These are phyloP conservation scores for Phytophthora ohioensis DNA, from an alignment of 352 stramenopile species.

Conservation along the genomic window DNA sequence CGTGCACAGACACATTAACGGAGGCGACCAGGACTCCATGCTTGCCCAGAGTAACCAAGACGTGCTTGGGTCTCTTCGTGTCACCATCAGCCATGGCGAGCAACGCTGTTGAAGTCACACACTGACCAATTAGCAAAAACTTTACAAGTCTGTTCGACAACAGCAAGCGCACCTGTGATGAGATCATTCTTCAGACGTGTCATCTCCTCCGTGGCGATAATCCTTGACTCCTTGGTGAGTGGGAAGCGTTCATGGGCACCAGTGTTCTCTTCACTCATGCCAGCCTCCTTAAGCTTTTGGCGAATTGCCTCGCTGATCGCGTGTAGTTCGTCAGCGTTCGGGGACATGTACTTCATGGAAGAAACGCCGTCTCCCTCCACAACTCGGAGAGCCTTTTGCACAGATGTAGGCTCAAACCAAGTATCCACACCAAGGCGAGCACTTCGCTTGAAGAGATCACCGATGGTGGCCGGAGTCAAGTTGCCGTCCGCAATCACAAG, in stretches of 20 bases:
- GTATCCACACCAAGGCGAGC: constrained; percentile 50
- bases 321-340: constrained; percentile 79
- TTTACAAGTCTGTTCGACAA: not conserved
- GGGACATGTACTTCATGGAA: constrained; percentile 75
- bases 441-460: constrained; percentile 58
- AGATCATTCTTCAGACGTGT: constrained; percentile 71
- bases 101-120: constrained; percentile 45
- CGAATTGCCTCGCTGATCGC: constrained; percentile 75
- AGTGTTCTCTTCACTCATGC: constrained; percentile 28
- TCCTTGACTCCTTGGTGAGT: constrained; percentile 52
- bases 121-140: constrained; percentile 11
- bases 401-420: constrained; percentile 89
- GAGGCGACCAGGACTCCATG: constrained; percentile 77
- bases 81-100: constrained; percentile 69
- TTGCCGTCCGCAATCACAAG: constrained; percentile 86
- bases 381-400: constrained; percentile 80
- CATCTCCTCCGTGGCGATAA: constrained; percentile 57
- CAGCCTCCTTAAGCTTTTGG: constrained; percentile 23
- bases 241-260: constrained; percentile 57
- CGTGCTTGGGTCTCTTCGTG: constrained; percentile 58
- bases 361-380: constrained; percentile 58
- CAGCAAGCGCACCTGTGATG: constrained; percentile 55
- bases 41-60: constrained; percentile 84
- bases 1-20: constrained; percentile 54
- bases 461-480: constrained; percentile 56